phyloP scores from a whole-genome alignment of 2,329 filamentous ascomycete species.

The Ceratocystis smalleyi region DNA sequence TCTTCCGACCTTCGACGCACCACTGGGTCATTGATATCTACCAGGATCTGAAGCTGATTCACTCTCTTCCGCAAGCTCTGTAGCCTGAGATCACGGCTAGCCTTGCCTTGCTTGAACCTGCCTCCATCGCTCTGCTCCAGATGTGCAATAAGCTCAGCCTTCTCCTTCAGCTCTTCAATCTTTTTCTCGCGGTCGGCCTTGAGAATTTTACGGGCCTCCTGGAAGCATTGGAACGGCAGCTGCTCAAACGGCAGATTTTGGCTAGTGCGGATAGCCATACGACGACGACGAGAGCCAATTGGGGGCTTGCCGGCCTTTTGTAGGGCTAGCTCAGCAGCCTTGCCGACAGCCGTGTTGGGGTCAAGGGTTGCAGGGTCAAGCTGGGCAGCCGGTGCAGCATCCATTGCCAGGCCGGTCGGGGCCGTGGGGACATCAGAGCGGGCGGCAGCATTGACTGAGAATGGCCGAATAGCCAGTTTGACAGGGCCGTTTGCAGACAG shows the following conservation, averaged over 20 bases:
- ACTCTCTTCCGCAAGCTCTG: conserved; percentile 55
- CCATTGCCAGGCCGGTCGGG: background rate
- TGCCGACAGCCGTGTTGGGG: conserved; percentile 51
- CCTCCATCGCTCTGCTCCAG: conserved; percentile 44
- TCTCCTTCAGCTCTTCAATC: conserved; percentile 51
- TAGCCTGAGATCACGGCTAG: conserved; percentile 50
- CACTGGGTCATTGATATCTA: conserved; percentile 86
- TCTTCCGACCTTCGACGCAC: conserved; percentile 94
- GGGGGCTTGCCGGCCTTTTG: conserved; percentile 53
- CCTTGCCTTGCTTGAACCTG: conserved; percentile 45
- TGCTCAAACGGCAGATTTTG: conserved; percentile 71
- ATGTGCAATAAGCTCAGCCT: conserved; percentile 52
- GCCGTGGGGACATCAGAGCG: conserved; percentile 23
- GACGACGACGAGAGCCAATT: conserved; percentile 70
- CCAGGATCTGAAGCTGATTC: conserved; percentile 69
- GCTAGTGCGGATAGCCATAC: conserved; percentile 48
- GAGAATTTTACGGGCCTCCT: conserved; percentile 78
- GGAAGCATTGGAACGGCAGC: conserved; percentile 93
- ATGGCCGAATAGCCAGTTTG: conserved; percentile 26
- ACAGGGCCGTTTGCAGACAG: conserved; percentile 4
- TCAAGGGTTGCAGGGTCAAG: conserved; percentile 36
- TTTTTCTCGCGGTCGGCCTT: conserved; percentile 69
- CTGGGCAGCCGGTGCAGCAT: conserved; percentile 14
- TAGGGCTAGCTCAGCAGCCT: conserved; percentile 50
- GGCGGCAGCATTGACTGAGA: conserved; percentile 24